Conservation (phyloP, 371 early-diverging fungal species). For the Dentiscutata heterogama region DNA sequence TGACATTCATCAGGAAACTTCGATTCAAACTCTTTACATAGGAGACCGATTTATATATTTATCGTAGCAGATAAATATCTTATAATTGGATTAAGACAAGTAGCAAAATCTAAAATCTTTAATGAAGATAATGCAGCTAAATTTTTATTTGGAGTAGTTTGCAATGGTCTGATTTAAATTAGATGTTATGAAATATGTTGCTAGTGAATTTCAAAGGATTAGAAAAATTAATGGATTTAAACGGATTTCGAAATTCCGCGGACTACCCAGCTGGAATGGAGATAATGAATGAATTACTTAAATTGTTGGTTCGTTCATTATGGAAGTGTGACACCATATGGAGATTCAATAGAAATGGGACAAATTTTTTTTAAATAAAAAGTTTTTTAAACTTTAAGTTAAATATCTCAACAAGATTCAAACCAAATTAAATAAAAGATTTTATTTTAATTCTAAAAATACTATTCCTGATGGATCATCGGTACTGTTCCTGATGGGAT, state of each 20-base stretch:
- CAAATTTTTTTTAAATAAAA: no score
- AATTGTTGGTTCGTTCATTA: background rate
- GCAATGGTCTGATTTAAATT: constrained; percentile 37
- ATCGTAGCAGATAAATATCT: constrained; percentile 39
- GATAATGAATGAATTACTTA: constrained; percentile 3
- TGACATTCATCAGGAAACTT: constrained; percentile 1
- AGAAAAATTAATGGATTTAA: constrained; percentile 35
- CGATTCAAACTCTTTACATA: background rate
- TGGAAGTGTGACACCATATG: no score
- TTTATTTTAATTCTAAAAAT: no score
- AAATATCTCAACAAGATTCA: no score
- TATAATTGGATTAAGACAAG: constrained; percentile 20
- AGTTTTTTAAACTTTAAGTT: no score
- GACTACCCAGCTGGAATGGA: background rate
- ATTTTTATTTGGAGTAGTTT: constrained; percentile 32
- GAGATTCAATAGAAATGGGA: no score
- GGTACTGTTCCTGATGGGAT: no score
- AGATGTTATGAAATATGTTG: constrained; percentile 29
- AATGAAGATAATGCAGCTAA: constrained; percentile 29
- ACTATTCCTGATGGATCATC: no score
- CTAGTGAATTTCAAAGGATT: constrained; percentile 2
- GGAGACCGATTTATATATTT: constrained; percentile 17
- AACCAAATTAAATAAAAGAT: no score
- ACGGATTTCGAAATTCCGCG: background rate
- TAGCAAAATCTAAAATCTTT: background rate